Conservation (phyloP, 108 stramenopile genomes). For the Cylindrotheca fusiformis region DNA sequence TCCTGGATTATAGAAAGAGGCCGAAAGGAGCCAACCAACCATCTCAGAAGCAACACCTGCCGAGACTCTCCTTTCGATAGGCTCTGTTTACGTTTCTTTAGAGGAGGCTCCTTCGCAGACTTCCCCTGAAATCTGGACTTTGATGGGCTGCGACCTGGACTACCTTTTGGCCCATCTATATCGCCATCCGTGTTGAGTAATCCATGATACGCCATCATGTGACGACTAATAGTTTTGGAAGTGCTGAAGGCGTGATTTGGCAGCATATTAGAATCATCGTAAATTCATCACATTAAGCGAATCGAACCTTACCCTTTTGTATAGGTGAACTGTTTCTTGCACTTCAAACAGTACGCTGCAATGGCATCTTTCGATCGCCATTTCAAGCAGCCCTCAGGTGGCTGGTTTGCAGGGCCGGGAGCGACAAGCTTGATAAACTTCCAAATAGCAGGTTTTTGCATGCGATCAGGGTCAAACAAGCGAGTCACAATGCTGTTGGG, state of each 20-base stretch:
- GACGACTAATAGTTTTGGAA: constrained; percentile 11
- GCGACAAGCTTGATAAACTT: constrained; percentile 24
- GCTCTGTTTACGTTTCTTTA: constrained; percentile 16
- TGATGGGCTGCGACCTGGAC: neutral
- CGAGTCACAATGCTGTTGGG: constrained; percentile 23
- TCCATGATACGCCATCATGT: constrained; percentile 28
- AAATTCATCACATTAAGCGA: neutral
- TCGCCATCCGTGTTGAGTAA: neutral
- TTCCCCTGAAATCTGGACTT: neutral
- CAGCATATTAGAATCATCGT: neutral
- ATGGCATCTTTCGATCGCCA: constrained; percentile 26
- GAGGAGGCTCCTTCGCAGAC: constrained; percentile 10
- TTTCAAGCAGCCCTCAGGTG: constrained; percentile 16
- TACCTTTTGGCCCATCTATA: neutral
- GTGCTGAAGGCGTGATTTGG: no score
- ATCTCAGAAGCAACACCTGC: constrained; percentile 7
- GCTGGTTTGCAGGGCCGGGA: constrained; percentile 20
- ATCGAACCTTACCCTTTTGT: constrained; percentile 10
- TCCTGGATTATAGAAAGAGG: constrained; percentile 14
- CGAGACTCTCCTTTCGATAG: constrained; percentile 3
- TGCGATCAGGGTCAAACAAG: constrained; percentile 35
- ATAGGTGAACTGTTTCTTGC: constrained; percentile 32
- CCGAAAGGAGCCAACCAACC: constrained; percentile 13
- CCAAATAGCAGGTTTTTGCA: constrained; percentile 22
- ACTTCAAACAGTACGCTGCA: constrained; percentile 35